Evolutionary conservation across 2,329 filamentous ascomycete genomes (phyloP).

Genomic region (Pseudogymnoascus sp.): DNA sequence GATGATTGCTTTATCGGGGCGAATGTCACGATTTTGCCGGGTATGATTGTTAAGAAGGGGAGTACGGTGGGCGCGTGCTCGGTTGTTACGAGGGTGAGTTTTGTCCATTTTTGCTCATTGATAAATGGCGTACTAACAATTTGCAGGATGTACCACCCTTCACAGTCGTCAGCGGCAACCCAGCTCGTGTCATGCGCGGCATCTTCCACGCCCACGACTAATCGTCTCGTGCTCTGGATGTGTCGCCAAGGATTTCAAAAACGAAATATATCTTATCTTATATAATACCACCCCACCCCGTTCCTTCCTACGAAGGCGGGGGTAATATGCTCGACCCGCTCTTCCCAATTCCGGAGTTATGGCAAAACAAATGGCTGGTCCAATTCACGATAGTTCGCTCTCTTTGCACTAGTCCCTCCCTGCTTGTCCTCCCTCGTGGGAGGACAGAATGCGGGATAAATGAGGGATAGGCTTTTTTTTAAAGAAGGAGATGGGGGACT

Average conservation of each 20-base stretch:
- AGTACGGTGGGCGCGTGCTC: conserved; percentile 46
- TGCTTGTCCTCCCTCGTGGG: background rate
- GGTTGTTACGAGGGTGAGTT: conserved; percentile 46
- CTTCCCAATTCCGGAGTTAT: background rate
- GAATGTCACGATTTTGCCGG: conserved; percentile 52
- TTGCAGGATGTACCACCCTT: conserved; percentile 30
- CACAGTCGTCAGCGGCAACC: conserved; percentile 29
- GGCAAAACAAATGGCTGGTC: background rate
- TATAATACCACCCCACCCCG: background rate
- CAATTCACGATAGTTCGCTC: background rate
- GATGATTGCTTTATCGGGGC: conserved; percentile 61
- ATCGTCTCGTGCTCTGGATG: background rate
- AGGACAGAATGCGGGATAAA: background rate
- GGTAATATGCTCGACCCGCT: background rate
- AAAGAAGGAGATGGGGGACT: background rate
- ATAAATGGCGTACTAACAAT: conserved; percentile 6
- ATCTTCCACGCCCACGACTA: conserved; percentile 16
- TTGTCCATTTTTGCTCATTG: background rate
- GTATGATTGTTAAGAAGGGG: conserved; percentile 44
- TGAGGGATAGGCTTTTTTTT: background rate
- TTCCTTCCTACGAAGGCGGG: background rate
- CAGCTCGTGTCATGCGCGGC: conserved; percentile 27
- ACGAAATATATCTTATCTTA: background rate
- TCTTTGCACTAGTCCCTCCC: background rate
- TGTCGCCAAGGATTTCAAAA: background rate